Conservation (phyloP, 495 filamentous ascomycete species). For the Hyaloscypha variabilis region DNA sequence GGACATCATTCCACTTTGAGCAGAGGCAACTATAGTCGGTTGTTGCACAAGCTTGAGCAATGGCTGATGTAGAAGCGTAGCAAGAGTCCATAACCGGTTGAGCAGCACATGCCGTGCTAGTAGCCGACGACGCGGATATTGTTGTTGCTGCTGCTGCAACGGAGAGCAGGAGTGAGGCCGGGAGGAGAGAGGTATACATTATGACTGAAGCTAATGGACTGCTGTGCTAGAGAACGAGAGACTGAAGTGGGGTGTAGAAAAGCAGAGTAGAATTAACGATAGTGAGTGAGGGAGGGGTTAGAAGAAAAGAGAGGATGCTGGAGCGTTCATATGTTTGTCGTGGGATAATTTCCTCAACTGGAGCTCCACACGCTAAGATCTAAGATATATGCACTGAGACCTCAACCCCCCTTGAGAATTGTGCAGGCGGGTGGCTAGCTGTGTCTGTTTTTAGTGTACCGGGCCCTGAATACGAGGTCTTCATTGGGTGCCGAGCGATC, state of each 20-base stretch:
- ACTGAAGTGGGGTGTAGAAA: background rate
- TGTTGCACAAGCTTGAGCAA: slow-evolving; percentile 15
- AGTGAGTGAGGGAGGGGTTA: background rate
- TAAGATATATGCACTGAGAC: background rate
- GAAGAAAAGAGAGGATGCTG: slow-evolving; percentile 6
- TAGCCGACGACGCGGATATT: background rate
- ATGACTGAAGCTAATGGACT: slow-evolving; percentile 3
- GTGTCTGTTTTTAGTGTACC: background rate
- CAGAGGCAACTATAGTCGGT: slow-evolving; percentile 29
- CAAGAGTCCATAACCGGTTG: slow-evolving; percentile 27
- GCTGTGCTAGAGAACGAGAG: background rate
- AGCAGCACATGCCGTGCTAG: slow-evolving; percentile 24
- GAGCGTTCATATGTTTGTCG: slow-evolving; percentile 11
- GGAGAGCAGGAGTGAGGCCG: slow-evolving; percentile 23
- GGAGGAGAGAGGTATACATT: slow-evolving; percentile 27
- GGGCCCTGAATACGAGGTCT: background rate
- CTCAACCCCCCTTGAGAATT: slow-evolving; percentile 1
- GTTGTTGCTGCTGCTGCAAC: slow-evolving; percentile 19
- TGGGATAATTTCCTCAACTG: slow-evolving; percentile 17
- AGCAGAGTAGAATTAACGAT: slow-evolving; percentile 2
- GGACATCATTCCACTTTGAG: slow-evolving; percentile 25
- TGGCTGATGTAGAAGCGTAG: slow-evolving; percentile 20
- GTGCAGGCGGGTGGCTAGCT: slow-evolving; percentile 9
- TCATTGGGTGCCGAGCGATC: slow-evolving; percentile 3
- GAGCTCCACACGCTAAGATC: slow-evolving; percentile 7